A percentile compares a stretch with the other conserved stretches of the same genome.
phyloP scores from a whole-genome alignment of 1,284 basidiomycete genomes.

The Peniophora sp. region DNA sequence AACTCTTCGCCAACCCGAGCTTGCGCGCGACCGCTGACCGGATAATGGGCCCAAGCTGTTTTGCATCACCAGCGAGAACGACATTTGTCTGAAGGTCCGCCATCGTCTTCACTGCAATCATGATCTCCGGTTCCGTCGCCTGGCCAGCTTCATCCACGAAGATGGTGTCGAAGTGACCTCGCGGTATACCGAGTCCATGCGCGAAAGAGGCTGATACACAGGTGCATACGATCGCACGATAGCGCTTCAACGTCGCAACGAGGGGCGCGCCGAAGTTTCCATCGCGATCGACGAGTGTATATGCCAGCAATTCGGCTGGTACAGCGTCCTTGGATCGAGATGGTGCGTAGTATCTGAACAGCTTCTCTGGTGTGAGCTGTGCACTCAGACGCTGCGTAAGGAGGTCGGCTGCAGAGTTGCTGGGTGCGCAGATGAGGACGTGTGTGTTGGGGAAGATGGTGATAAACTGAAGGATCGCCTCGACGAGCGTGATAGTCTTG shows the following conservation, averaged over 20 bases:
- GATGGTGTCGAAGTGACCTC: constrained; percentile 56
- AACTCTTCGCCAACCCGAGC: constrained; percentile 41
- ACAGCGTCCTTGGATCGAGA: constrained; percentile 39
- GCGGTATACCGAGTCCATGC: constrained; percentile 44
- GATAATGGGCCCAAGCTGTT: constrained; percentile 51
- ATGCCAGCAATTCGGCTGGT: constrained; percentile 33
- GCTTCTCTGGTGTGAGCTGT: constrained; percentile 24
- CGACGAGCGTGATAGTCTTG: constrained; percentile 30
- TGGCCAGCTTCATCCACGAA: constrained; percentile 64
- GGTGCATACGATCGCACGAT: constrained; percentile 50
- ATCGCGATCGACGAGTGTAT: constrained; percentile 29
- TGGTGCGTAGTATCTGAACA: constrained; percentile 62
- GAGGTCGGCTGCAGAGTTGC: constrained; percentile 57
- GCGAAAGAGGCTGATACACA: constrained; percentile 53
- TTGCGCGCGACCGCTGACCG: constrained; percentile 34
- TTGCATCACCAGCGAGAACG: constrained; percentile 48
- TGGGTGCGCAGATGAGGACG: constrained; percentile 58
- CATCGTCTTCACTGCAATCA: constrained; percentile 44
- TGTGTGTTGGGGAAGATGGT: constrained; percentile 29
- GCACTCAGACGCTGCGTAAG: constrained; percentile 43
- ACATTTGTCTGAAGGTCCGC: constrained; percentile 33
- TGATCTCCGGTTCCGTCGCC: constrained; percentile 49
- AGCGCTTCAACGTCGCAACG: constrained; percentile 32
- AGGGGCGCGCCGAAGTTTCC: constrained; percentile 41
- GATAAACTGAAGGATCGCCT: constrained; percentile 55